Conservation (phyloP, 2,329 filamentous ascomycete genomes). For the Cytospora piceae region DNA sequence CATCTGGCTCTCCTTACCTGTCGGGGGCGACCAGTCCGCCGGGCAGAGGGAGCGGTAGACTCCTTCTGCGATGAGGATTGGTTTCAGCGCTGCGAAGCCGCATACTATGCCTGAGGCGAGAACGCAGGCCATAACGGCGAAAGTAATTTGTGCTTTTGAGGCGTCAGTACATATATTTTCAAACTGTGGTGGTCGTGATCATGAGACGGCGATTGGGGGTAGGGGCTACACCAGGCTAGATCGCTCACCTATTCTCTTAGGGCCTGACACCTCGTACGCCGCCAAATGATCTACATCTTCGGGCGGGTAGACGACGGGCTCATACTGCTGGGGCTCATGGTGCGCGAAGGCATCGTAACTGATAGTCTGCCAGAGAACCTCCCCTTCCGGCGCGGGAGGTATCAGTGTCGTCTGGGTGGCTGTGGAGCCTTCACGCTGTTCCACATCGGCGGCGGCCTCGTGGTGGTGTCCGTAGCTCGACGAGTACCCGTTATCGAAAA, state of each 20-base stretch:
- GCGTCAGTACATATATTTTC: background rate
- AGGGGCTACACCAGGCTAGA: no score
- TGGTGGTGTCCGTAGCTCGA: background rate
- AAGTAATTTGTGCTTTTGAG: slow-evolving; percentile 60
- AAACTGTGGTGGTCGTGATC: no score
- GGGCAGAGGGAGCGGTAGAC: slow-evolving; percentile 60
- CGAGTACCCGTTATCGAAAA: background rate
- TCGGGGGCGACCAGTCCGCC: slow-evolving; percentile 18
- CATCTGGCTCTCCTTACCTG: slow-evolving; percentile 28
- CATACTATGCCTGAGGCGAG: slow-evolving; percentile 68
- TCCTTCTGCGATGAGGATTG: slow-evolving; percentile 60
- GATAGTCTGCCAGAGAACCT: slow-evolving; percentile 26
- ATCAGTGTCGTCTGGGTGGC: slow-evolving; percentile 1
- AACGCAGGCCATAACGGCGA: slow-evolving; percentile 68
- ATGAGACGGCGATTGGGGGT: no score
- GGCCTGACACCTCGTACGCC: slow-evolving; percentile 39
- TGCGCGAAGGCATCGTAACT: slow-evolving; percentile 28
- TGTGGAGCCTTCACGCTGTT: background rate
- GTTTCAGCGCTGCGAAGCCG: slow-evolving; percentile 68
- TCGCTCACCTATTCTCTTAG: slow-evolving; percentile 38
- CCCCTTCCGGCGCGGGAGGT: slow-evolving; percentile 15
- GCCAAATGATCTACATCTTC: slow-evolving; percentile 31
- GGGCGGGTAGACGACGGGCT: slow-evolving; percentile 7
- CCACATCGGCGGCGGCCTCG: background rate
- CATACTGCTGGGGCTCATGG: slow-evolving; percentile 17